phyloP scores from a whole-genome alignment of 495 filamentous ascomycete genomes.

The Pseudevernia furfuracea region DNA sequence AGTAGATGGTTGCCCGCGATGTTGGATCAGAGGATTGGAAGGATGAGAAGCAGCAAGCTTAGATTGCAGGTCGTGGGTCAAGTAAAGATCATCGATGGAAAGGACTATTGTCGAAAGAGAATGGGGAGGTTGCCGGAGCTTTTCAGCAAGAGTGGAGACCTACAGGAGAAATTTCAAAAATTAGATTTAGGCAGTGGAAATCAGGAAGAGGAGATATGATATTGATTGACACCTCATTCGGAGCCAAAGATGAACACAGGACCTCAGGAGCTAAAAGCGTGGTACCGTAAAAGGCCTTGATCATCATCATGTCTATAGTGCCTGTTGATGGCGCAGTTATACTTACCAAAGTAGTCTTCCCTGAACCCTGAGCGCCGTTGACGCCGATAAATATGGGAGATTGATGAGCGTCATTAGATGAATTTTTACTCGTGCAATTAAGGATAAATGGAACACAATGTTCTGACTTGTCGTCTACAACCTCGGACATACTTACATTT shows the following conservation, averaged over 20 bases:
- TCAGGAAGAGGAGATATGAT: background rate
- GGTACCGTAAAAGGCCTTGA: background rate
- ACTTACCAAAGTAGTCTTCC: slow-evolving; percentile 79
- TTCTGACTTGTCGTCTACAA: slow-evolving; percentile 80
- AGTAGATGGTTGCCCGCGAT: slow-evolving; percentile 77
- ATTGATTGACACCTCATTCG: background rate
- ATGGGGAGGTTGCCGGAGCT: slow-evolving; percentile 59
- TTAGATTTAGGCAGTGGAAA: too few relatives aligned
- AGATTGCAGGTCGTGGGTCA: slow-evolving; percentile 64
- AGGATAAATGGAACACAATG: slow-evolving; percentile 83
- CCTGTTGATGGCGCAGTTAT: background rate
- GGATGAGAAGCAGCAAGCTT: slow-evolving; percentile 56
- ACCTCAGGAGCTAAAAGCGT: background rate
- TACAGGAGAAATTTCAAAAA: slow-evolving; percentile 28
- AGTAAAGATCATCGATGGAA: slow-evolving; percentile 89
- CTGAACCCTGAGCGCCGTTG: slow-evolving; percentile 50
- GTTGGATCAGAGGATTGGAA: slow-evolving; percentile 67
- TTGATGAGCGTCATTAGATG: slow-evolving; percentile 30
- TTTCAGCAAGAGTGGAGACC: slow-evolving; percentile 58
- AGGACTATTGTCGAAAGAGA: slow-evolving; percentile 65
- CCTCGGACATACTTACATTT: slow-evolving; percentile 36
- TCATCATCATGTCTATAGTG: background rate
- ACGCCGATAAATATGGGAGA: slow-evolving; percentile 52
- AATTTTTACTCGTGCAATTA: slow-evolving; percentile 44
- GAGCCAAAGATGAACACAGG: background rate